Base-by-base conservation (phyloP, 2,329 filamentous ascomycete genomes). In the Bipolaris cookei region DNA sequence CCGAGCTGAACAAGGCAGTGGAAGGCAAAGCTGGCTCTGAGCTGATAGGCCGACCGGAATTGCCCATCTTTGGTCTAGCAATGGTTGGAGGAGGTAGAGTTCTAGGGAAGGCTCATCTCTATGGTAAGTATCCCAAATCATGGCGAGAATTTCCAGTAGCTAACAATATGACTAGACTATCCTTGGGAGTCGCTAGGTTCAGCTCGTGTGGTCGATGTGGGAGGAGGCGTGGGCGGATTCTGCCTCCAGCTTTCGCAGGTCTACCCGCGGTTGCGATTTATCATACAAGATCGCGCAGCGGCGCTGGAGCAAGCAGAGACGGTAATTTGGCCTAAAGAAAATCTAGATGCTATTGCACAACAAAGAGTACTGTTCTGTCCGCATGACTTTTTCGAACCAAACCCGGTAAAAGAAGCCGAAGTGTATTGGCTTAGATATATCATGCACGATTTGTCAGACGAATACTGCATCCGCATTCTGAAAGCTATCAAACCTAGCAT, bases 361-460 rank as follows among this genome's bases (percentile, higher is more conserved):
- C 7, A 30, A 6, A 44, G 42, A 11, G 42, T 44, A n/a, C 21
- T 71, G 16, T 76, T 75, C 23, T 50, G 65, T 34, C 56, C 54
- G 10, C 67, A 76, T 21, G 71, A 76, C 42, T 76, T 76, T 63
- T 76, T 75, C 57, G 66, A 51, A 1, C 51, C 58, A 2, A 74
- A 77, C 25, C 61, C 67, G 1, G 52, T 73, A 35, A 61, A 64
- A 7, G 67, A 61, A 7, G 73, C 72, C 2, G 72, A 72, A 34
- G 69, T 73, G 21, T 76, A 75, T 54, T 72, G 75, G 34, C 53
- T 76, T 6, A 60, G 67, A 11, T 65, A 70, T 45, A 68, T 76
- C 13, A 52, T 75, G 47, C 73, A 77, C 47, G 72, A 76, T 51
- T 76, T 72, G 72, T 56, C 63, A 0, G 67, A 75, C 43, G 63